Conservation (phyloP, 805 yeast genomes). For the Saccharomycopsis babjevae region DNA sequence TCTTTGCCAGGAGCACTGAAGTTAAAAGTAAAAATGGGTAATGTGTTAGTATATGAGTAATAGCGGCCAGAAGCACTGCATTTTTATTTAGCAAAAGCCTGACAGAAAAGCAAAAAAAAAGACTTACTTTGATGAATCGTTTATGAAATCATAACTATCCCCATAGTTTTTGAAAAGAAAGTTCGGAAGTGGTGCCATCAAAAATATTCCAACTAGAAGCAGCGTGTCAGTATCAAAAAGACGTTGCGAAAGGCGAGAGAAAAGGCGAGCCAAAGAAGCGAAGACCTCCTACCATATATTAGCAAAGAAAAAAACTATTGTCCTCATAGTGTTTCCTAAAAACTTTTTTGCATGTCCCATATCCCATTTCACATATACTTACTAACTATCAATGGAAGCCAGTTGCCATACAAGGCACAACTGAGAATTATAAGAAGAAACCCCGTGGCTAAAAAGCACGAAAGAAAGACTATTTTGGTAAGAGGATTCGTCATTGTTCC, state of each 20-base stretch:
- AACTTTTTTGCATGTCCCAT: not conserved
- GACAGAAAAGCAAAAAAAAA: not conserved
- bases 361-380: slow-evolving; percentile 21
- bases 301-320: too few relatives aligned
- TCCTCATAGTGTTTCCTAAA: too few relatives aligned
- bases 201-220: slow-evolving; percentile 42
- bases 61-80: not conserved
- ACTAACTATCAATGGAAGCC: slow-evolving; percentile 79
- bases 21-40: slow-evolving; percentile 21
- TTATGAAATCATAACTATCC: slow-evolving; percentile 50
- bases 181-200: slow-evolving; percentile 65
- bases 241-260: not conserved
- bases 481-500: slow-evolving; percentile 40
- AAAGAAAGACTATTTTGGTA: slow-evolving; percentile 65
- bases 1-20: slow-evolving; percentile 45
- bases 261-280: too few relatives aligned
- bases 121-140: slow-evolving; percentile 36
- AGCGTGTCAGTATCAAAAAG: slow-evolving; percentile 1
- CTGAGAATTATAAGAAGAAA: slow-evolving; percentile 80
- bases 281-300: too few relatives aligned
- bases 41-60: not conserved
- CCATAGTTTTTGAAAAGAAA: slow-evolving; percentile 38
- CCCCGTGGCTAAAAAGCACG: slow-evolving; percentile 78
- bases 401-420: slow-evolving; percentile 79
- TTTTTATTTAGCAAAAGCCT: not conserved